These are phyloP conservation scores for Gossypioides kirkii DNA, from an alignment of 345 rosid genomes.

Conservation along the genomic window DNA sequence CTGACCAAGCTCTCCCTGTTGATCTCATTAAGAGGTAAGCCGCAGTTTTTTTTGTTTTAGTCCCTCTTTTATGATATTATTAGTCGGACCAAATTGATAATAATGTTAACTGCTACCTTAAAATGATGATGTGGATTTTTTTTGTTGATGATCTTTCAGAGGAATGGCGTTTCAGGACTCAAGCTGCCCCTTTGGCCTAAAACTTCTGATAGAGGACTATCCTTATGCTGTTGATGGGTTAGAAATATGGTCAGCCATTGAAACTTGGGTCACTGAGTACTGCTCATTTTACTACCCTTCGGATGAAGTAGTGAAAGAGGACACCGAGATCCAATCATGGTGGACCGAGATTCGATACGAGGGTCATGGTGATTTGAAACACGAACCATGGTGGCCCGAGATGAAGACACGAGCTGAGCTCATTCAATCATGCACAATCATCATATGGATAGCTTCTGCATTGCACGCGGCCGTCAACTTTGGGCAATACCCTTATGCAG, in stretches of 20 bases:
- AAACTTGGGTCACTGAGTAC: conserved; percentile 74
- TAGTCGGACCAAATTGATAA: too few species aligned
- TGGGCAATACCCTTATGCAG: conserved; percentile 94
- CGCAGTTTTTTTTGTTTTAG: not conserved
- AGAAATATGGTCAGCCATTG: conserved; percentile 86
- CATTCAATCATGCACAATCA: conserved; percentile 60
- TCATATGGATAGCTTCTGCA: conserved; percentile 92
- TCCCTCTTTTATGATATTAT: too few species aligned
- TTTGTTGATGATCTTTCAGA: conserved; percentile 27
- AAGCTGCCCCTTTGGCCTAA: conserved; percentile 47
- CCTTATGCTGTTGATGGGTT: conserved; percentile 93
- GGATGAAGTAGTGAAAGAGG: conserved; percentile 50
- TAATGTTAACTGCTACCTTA: too few species aligned
- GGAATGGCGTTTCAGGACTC: conserved; percentile 66
- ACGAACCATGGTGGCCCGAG: conserved; percentile 77
- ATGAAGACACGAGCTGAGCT: conserved; percentile 58
- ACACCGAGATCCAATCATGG: conserved; percentile 80
- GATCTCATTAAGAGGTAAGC: conserved; percentile 72
- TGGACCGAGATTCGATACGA: conserved; percentile 63
- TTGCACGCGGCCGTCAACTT: conserved; percentile 95
- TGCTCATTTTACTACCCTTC: conserved; percentile 65
- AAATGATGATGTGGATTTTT: too few species aligned
- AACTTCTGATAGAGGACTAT: conserved; percentile 75
- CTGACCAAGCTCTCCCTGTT: conserved; percentile 76
- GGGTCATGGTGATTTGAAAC: conserved; percentile 79